Percentiles rank a stretch among this genome's conserved stretches.
phyloP scores from a whole-genome alignment of 1,284 basidiomycete species.

The Amylostereum chailletii region DNA sequence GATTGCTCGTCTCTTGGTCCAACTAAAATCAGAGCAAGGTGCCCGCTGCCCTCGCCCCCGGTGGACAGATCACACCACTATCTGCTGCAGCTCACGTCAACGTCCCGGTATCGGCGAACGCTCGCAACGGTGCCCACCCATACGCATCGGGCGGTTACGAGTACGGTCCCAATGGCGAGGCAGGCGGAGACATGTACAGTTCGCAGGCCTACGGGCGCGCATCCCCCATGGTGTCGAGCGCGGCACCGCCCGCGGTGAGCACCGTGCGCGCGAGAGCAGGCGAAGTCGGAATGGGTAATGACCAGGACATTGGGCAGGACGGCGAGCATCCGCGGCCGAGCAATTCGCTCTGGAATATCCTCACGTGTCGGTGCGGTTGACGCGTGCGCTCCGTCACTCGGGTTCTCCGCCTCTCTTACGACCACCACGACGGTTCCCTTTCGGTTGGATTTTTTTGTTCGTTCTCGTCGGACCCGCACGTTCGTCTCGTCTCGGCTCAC shows the following conservation, averaged over 20 bases:
- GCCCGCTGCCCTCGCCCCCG: constrained; percentile 46
- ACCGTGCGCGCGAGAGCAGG: constrained; percentile 60
- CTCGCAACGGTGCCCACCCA: constrained; percentile 46
- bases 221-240: constrained; percentile 67
- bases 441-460: too few relatives aligned
- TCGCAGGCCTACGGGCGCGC: constrained; percentile 53
- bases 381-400: too few relatives aligned
- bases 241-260: constrained; percentile 63
- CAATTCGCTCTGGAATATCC: constrained; percentile 51
- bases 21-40: constrained; percentile 59
- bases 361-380: constrained; percentile 70
- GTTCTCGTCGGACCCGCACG: too few relatives aligned
- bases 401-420: too few relatives aligned
- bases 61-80: constrained; percentile 48
- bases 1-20: constrained; percentile 42
- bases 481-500: too few relatives aligned
- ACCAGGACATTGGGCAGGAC: constrained; percentile 48
- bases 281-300: constrained; percentile 55
- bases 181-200: constrained; percentile 33
- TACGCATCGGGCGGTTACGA: constrained; percentile 59
- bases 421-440: too few relatives aligned
- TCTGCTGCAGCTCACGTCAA: constrained; percentile 69
- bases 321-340: constrained; percentile 42
- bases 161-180: constrained; percentile 33
- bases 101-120: constrained; percentile 49